Conservation (phyloP, 441 rosid species). For the Adansonia rubrostipa region DNA sequence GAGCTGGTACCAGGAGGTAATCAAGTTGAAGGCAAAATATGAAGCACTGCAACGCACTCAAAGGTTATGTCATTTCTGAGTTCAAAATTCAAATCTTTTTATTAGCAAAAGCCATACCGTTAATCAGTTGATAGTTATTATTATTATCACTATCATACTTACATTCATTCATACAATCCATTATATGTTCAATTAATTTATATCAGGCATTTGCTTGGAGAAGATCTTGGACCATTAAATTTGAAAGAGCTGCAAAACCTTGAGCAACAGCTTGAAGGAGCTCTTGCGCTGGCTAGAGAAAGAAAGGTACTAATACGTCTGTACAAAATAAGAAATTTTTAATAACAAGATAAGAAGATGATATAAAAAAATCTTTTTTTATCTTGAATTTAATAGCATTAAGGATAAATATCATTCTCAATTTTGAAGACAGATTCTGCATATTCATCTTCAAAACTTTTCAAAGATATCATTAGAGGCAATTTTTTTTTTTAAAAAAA, state of each 20-base stretch:
- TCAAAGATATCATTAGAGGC: too few species aligned
- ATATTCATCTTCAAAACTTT: too few species aligned
- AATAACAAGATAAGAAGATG: too few species aligned
- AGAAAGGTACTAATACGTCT: constrained; percentile 51
- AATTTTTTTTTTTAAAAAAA: too few species aligned
- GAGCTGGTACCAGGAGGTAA: constrained; percentile 75
- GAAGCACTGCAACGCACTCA: constrained; percentile 78
- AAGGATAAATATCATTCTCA: too few species aligned
- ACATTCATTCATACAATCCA: background rate
- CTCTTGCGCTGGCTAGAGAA: constrained; percentile 69
- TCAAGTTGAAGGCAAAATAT: constrained; percentile 67
- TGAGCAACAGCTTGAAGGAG: constrained; percentile 81
- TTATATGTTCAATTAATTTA: background rate
- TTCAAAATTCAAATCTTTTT: background rate
- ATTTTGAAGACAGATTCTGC: too few species aligned
- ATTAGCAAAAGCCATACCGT: background rate
- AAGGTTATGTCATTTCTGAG: constrained; percentile 46
- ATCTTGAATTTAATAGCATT: too few species aligned
- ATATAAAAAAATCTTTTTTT: too few species aligned
- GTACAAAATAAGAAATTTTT: too few species aligned
- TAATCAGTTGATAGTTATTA: too few species aligned
- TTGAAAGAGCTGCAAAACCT: constrained; percentile 70
- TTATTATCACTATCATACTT: too few species aligned
- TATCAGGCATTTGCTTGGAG: constrained; percentile 79
- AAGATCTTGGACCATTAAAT: constrained; percentile 72